phyloP scores from a whole-genome alignment of 1,139 yeast species.

The Taphrina communis region DNA sequence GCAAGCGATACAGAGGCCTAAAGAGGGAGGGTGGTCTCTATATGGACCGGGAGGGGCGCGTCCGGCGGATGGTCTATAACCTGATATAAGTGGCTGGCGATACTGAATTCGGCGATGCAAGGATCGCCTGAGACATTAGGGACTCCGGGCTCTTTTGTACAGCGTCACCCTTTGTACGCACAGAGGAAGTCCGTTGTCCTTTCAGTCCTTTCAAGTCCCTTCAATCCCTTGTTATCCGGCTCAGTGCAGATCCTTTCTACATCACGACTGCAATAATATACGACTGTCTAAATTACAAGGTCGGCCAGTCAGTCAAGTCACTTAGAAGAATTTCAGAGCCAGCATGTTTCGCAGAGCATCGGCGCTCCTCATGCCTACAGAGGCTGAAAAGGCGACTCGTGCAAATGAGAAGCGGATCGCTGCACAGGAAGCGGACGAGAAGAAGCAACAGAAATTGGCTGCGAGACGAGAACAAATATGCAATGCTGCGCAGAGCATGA shows the following conservation, averaged over 20 bases:
- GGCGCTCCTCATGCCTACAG: constrained; percentile 19
- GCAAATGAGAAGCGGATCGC: constrained; percentile 20
- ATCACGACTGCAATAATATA: neutral
- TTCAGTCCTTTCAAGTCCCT: no score
- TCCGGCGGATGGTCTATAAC: neutral
- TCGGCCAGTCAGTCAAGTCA: no score
- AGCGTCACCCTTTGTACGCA: neutral
- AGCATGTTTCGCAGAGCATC: constrained; percentile 28
- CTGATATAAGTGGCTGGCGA: constrained; percentile 15
- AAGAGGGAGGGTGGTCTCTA: neutral
- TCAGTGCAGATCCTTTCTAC: neutral
- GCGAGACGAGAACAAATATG: constrained; percentile 17
- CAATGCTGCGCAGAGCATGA: constrained; percentile 1
- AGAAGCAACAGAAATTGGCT: constrained; percentile 17
- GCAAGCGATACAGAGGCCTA: neutral
- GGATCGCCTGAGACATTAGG: constrained; percentile 19
- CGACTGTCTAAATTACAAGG: no score
- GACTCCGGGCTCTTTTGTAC: neutral
- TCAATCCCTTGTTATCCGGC: neutral
- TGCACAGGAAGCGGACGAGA: constrained; percentile 14
- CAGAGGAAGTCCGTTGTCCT: neutral
- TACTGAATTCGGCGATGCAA: constrained; percentile 22
- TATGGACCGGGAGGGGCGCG: neutral
- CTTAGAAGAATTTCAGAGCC: no score
- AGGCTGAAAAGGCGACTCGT: constrained; percentile 15